Conservation (phyloP, 2,329 filamentous ascomycete genomes). For the Pyrenochaeta sp. region DNA sequence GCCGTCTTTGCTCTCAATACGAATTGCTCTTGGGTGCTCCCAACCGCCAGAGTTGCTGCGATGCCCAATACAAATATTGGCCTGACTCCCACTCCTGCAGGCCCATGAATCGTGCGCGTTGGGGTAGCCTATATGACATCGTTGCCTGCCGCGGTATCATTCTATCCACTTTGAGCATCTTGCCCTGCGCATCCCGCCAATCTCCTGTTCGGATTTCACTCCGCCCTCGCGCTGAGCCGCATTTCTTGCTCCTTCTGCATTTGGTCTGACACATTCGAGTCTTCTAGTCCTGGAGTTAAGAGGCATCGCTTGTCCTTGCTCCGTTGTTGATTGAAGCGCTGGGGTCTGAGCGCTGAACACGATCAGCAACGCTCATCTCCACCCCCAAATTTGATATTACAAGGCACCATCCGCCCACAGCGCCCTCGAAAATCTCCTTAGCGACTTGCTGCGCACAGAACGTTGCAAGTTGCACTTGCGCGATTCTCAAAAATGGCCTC, state of each 20-base stretch:
- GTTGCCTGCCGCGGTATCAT: slow-evolving; percentile 19
- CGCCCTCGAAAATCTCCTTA: slow-evolving; percentile 11
- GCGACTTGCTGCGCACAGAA: slow-evolving; percentile 20
- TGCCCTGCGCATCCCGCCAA: slow-evolving; percentile 4
- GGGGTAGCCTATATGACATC: slow-evolving; percentile 19
- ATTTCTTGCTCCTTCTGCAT: background rate
- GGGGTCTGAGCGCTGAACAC: slow-evolving; percentile 25
- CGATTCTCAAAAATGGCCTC: slow-evolving; percentile 33
- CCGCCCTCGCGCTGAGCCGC: slow-evolving; percentile 1
- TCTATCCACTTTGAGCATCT: slow-evolving; percentile 11
- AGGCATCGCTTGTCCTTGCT: background rate
- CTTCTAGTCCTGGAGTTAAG: background rate
- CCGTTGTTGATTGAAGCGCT: background rate
- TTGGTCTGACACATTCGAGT: background rate
- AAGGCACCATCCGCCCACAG: slow-evolving; percentile 21
- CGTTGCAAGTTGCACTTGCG: slow-evolving; percentile 9
- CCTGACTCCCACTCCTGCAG: slow-evolving; percentile 22
- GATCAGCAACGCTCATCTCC: slow-evolving; percentile 26
- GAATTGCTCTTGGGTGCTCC: background rate
- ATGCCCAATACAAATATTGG: slow-evolving; percentile 14
- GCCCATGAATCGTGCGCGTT: slow-evolving; percentile 26
- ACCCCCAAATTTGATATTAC: slow-evolving; percentile 17
- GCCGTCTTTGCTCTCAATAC: slow-evolving; percentile 3
- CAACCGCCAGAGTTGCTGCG: slow-evolving; percentile 2
- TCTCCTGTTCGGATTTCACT: slow-evolving; percentile 2